Evolutionary conservation across 495 filamentous ascomycete species (phyloP).

Genomic region (Aspergillus indologenus): DNA sequence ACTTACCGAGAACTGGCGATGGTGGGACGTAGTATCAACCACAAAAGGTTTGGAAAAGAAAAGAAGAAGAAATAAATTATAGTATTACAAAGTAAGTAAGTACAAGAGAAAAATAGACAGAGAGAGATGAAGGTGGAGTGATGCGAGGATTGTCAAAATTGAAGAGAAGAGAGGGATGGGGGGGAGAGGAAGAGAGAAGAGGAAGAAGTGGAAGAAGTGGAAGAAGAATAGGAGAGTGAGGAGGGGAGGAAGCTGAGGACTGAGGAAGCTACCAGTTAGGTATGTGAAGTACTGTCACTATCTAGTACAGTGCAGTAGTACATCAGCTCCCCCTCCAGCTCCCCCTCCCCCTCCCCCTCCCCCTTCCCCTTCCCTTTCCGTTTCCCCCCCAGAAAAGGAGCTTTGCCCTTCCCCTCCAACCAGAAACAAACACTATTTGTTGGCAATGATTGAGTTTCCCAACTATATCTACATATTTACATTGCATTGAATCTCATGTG

Average conservation of each 20-base stretch:
- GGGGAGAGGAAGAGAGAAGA: conserved; percentile 8
- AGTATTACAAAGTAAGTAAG: conserved; percentile 7
- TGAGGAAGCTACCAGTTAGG: conserved; percentile 1
- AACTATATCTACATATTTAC: no score
- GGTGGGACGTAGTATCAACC: background rate
- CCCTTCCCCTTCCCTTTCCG: no score
- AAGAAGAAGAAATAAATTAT: conserved; percentile 7
- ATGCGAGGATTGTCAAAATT: background rate
- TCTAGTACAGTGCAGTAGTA: no score
- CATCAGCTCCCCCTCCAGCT: no score
- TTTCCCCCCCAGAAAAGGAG: no score
- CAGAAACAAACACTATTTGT: no score
- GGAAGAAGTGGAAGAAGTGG: conserved; percentile 10
- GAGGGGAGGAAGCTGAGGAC: conserved; percentile 29
- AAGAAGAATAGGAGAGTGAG: conserved; percentile 27
- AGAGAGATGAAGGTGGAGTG: conserved; percentile 1
- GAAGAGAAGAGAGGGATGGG: conserved; percentile 1
- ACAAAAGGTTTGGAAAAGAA: conserved; percentile 1
- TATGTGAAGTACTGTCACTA: no score
- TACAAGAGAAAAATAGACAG: conserved; percentile 9
- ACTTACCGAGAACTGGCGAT: no score
- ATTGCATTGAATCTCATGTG: background rate
- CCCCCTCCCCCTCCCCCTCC: no score
- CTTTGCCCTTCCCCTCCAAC: no score
- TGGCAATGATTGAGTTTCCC: no score